Percentiles rank a stretch among this genome's conserved stretches.
phyloP scores from a whole-genome alignment of 371 early-diverging fungal species.

The Rhizomucor pusillus region DNA sequence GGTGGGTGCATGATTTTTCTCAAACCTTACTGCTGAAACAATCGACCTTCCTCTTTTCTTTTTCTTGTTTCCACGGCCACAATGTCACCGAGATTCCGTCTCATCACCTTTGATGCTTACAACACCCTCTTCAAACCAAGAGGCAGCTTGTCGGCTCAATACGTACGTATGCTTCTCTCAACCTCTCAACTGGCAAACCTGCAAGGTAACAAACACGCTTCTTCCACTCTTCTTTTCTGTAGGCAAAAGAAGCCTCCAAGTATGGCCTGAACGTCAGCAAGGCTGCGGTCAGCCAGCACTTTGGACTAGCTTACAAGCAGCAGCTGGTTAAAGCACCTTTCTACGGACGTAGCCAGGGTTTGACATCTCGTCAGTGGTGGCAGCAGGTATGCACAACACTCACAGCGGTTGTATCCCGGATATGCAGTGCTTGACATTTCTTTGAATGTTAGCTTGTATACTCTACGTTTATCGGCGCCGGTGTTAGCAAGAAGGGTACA shows the following conservation, averaged over 20 bases:
- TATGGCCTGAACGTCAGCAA: conserved; percentile 30
- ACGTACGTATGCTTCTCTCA: conserved; percentile 15
- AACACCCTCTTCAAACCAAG: conserved; percentile 44
- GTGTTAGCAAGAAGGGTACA: conserved; percentile 30
- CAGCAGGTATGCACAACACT: conserved; percentile 36
- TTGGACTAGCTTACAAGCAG: conserved; percentile 30
- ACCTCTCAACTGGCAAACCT: neutral
- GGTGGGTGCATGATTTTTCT: too few species aligned
- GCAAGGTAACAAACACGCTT: neutral
- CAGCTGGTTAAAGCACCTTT: conserved; percentile 37
- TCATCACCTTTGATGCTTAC: conserved; percentile 46
- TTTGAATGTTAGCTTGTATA: conserved; percentile 26
- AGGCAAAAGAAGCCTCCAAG: conserved; percentile 42
- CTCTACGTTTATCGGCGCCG: conserved; percentile 33
- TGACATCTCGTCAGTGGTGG: conserved; percentile 43
- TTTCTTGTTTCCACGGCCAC: neutral
- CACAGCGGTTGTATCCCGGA: neutral
- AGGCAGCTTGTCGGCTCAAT: conserved; percentile 28
- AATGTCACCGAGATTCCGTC: conserved; percentile 15
- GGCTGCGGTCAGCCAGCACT: conserved; percentile 27
- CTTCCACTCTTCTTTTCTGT: neutral
- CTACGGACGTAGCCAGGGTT: conserved; percentile 35
- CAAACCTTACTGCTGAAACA: neutral
- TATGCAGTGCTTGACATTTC: neutral
- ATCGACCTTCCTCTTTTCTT: neutral